Percentiles rank a stretch among this genome's conserved stretches.
Evolutionary conservation across 73 alveolate species (phyloP).

Genomic region (Symbiodinium pilosum): DNA sequence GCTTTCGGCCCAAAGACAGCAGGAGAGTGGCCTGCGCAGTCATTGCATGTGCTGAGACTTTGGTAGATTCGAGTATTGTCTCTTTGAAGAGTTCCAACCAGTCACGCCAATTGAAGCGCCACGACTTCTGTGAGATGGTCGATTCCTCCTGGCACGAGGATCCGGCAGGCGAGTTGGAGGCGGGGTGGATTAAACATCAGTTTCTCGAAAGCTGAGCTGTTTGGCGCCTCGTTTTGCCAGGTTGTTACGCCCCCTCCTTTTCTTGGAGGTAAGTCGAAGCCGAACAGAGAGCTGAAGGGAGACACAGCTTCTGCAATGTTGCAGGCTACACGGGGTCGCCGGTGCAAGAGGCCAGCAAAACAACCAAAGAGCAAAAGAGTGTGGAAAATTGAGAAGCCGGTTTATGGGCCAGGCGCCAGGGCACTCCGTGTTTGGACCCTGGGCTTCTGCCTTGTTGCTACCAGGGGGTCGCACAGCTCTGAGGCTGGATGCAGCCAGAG

Average conservation of each 20-base stretch:
- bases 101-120: too few relatives aligned
- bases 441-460: too few relatives aligned
- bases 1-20: too few relatives aligned
- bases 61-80: too few relatives aligned
- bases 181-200: neutral
- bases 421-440: neutral
- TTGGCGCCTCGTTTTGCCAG: neutral
- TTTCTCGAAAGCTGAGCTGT: neutral
- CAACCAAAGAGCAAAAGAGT: too few relatives aligned
- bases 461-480: too few relatives aligned
- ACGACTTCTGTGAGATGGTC: neutral
- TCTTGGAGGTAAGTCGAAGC: neutral
- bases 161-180: neutral
- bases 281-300: neutral
- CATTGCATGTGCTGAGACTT: too few relatives aligned
- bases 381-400: too few relatives aligned
- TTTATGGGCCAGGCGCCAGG: neutral
- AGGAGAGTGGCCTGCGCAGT: too few relatives aligned
- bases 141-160: neutral
- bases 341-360: constrained; percentile 1
- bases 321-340: neutral
- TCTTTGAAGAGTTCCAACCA: too few relatives aligned
- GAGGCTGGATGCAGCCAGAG: neutral
- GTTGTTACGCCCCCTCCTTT: neutral
- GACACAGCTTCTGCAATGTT: neutral